A percentile compares a stretch with the other conserved stretches of the same genome.
Evolutionary conservation across 2,329 filamentous ascomycete genomes (phyloP).

Genomic region (Hymenoscyphus infarciens): DNA sequence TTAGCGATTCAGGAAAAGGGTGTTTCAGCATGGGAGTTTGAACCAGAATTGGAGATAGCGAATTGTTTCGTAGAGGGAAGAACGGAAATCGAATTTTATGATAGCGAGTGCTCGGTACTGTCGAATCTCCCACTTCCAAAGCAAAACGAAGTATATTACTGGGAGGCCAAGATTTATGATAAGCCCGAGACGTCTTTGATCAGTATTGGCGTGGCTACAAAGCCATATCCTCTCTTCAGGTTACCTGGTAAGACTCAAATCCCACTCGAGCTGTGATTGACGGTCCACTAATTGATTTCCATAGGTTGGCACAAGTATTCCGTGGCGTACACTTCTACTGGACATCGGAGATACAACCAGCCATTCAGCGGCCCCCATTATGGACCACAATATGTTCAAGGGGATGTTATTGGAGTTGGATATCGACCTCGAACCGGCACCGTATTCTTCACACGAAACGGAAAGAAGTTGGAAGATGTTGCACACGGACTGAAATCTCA

Average conservation of each 20-base stretch:
- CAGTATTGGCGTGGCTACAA: constrained; percentile 91
- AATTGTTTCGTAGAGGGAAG: constrained; percentile 97
- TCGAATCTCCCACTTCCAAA: constrained; percentile 89
- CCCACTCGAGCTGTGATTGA: not conserved
- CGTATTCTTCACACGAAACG: constrained; percentile 97
- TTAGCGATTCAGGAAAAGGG: constrained; percentile 98
- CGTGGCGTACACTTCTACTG: constrained; percentile 84
- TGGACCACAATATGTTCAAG: constrained; percentile 81
- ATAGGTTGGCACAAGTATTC: constrained; percentile 89
- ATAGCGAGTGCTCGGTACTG: constrained; percentile 87
- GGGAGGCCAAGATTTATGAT: constrained; percentile 98
- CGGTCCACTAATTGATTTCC: constrained; percentile 2
- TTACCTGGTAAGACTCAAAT: constrained; percentile 69
- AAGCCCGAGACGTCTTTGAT: constrained; percentile 86
- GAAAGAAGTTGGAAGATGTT: constrained; percentile 94
- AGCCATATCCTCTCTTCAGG: constrained; percentile 92
- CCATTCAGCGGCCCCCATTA: constrained; percentile 79
- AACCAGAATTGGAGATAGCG: constrained; percentile 96
- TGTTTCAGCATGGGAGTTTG: constrained; percentile 99
- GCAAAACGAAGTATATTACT: constrained; percentile 99
- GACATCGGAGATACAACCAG: constrained; percentile 85
- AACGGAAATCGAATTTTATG: constrained; percentile 98
- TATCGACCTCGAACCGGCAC: constrained; percentile 92
- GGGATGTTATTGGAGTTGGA: constrained; percentile 92
- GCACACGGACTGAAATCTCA: constrained; percentile 88